Percentiles rank a stretch among this genome's conserved stretches.
Evolutionary conservation across 2,329 filamentous ascomycete species (phyloP).

Genomic region (Thermothelomyces thermophilus): DNA sequence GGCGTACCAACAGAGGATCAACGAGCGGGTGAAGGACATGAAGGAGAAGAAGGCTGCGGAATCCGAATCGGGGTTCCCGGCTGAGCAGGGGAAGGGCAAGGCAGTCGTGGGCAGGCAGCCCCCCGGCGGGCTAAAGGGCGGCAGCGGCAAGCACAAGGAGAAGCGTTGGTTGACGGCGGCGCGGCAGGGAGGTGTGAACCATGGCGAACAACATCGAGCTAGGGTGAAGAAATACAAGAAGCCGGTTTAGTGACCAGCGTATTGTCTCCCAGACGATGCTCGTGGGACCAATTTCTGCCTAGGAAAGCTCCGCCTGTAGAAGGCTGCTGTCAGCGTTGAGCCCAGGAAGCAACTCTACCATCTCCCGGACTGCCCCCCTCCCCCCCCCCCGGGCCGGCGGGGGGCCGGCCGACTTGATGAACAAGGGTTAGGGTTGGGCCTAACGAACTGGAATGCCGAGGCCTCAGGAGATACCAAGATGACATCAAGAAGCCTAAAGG

Average conservation of each 20-base stretch:
- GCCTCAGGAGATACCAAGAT: too few relatives aligned
- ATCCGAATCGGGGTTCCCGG: neutral
- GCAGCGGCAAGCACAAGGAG: neutral
- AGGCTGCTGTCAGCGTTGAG: too few relatives aligned
- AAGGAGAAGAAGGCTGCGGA: neutral
- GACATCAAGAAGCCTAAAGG: too few relatives aligned
- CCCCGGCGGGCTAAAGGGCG: neutral
- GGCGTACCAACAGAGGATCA: slow-evolving; percentile 9
- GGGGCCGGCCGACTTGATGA: neutral
- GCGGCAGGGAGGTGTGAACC: neutral
- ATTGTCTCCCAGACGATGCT: too few relatives aligned
- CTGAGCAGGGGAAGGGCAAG: neutral
- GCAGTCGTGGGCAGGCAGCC: neutral
- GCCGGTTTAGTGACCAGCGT: neutral
- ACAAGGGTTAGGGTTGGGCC: slow-evolving; percentile 2
- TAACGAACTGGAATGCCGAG: too few relatives aligned
- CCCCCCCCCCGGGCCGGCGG: too few relatives aligned
- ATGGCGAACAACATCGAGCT: neutral
- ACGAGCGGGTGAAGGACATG: neutral
- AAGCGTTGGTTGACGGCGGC: slow-evolving; percentile 1
- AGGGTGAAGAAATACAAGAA: slow-evolving; percentile 9
- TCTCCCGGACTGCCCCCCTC: neutral
- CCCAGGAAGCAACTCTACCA: neutral
- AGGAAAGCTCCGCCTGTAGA: too few relatives aligned
- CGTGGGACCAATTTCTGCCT: too few relatives aligned